Base-by-base conservation (phyloP, 78 protist species). In the Dictyostelium purpureum region DNA sequence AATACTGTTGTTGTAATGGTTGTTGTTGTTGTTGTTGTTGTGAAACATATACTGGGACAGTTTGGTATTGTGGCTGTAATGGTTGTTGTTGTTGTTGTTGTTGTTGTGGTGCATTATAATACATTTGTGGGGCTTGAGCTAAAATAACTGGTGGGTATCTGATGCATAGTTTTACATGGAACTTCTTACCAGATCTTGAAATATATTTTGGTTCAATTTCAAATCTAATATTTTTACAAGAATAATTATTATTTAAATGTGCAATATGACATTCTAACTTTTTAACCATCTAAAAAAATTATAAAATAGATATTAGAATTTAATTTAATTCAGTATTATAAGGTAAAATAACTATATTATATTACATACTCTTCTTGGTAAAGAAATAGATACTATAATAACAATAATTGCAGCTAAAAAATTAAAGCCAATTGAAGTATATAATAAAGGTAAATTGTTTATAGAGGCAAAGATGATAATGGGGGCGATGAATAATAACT, bases 71-170 rank as follows among this genome's bases (percentile, higher is more conserved):
- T n/a, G n/a, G n/a, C 16, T 49, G 56, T 49, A 16, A 21, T 49
- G 1, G 33, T 56, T 56, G 65, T 56, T 56, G 65, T 56, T 56
- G 65, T 56, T n/a, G 33, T 59, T 24, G 38, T 54, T 21, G 63
- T 54, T 14, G 63, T 26, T 18, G n/a, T 65, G 73, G 3, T 28
- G n/a, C n/a, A 9, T 45, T 67, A 35, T 38, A 43, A 38, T 67
- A 67, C 76, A 67, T 67, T 67, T 19, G 76, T 40, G 76, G 76
- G 33, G 76, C 35, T n/a, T 16, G 28, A 37, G 33, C 52, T 67
- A 7, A 51, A 9, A 37, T 18, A 2, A 38, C 38, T 21, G 76
- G 21, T 38, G 51, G 51, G 12, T 21, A 67, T 33, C 33, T 37
- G 21, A 67, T 38, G n/a, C 33, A 67, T 67, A 67, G 4, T 40